Conservation (phyloP, 2,329 filamentous ascomycete genomes). For the Ophiognomonia clavigignenti-juglandacearum region DNA sequence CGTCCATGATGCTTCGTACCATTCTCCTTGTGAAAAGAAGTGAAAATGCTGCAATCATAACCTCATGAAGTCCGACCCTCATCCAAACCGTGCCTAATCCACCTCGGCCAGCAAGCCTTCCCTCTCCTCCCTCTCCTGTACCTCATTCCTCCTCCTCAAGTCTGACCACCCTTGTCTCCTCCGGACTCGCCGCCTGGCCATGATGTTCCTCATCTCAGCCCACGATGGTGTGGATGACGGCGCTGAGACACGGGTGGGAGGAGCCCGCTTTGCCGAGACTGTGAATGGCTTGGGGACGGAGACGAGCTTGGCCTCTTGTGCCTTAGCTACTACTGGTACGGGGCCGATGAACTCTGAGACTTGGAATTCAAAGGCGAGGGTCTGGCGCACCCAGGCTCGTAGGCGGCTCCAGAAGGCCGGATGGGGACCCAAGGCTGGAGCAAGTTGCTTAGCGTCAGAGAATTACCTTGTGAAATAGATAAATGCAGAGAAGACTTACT, state of each 20-base stretch:
- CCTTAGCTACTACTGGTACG: not conserved
- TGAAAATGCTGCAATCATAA: no score
- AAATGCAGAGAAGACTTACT: not conserved
- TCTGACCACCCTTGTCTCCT: constrained; percentile 8
- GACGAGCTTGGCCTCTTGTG: constrained; percentile 2
- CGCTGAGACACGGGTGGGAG: not conserved
- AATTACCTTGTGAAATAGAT: not conserved
- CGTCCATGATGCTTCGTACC: not conserved
- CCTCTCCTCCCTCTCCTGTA: constrained; percentile 1
- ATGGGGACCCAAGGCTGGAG: not conserved
- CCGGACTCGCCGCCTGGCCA: not conserved
- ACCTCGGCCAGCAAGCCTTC: not conserved
- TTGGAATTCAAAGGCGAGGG: not conserved
- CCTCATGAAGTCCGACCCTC: no score
- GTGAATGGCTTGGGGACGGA: constrained; percentile 2
- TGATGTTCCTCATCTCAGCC: constrained; percentile 2
- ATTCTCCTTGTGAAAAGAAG: not conserved
- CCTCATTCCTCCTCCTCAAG: not conserved
- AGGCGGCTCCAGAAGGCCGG: constrained; percentile 4
- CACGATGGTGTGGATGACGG: not conserved
- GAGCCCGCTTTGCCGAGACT: not conserved
- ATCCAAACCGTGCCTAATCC: not conserved
- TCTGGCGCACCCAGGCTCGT: constrained; percentile 4
- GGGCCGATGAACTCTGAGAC: constrained; percentile 7
- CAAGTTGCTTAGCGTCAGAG: not conserved